A percentile compares a stretch with the other conserved stretches of the same genome.
These are phyloP conservation scores for Dactylellina haptotyla DNA, from an alignment of 2,329 filamentous ascomycete genomes.

Conservation along the genomic window DNA sequence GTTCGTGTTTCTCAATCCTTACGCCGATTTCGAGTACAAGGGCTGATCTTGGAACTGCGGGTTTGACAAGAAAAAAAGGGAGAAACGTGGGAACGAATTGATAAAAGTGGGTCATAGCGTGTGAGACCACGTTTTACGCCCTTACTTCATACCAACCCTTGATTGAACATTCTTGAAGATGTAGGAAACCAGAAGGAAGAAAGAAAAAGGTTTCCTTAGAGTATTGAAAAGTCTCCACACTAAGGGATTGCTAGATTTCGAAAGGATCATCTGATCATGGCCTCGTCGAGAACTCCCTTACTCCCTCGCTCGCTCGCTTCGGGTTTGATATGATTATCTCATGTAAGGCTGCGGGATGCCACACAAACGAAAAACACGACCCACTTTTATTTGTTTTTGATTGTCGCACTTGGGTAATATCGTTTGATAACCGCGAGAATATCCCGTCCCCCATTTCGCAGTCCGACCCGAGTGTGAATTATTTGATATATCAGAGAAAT, in stretches of 20 bases:
- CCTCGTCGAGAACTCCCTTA: slow-evolving; percentile 25
- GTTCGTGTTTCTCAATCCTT: slow-evolving; percentile 46
- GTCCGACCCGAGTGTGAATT: slow-evolving; percentile 39
- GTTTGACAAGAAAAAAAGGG: slow-evolving; percentile 22
- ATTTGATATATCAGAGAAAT: slow-evolving; percentile 10
- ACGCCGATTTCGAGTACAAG: slow-evolving; percentile 21
- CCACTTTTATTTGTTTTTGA: slow-evolving; percentile 39
- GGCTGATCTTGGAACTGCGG: slow-evolving; percentile 43
- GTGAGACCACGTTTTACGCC: slow-evolving; percentile 54
- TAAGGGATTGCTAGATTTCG: slow-evolving; percentile 22
- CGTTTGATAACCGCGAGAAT: slow-evolving; percentile 36
- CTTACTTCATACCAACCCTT: slow-evolving; percentile 33
- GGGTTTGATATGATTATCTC: slow-evolving; percentile 45
- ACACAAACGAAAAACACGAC: slow-evolving; percentile 36
- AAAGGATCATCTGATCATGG: slow-evolving; percentile 44
- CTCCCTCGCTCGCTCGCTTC: slow-evolving; percentile 30
- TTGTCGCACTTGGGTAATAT: slow-evolving; percentile 51
- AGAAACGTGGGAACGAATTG: slow-evolving; percentile 44
- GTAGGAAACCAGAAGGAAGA: neutral
- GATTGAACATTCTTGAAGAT: slow-evolving; percentile 24
- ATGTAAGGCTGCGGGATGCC: slow-evolving; percentile 50
- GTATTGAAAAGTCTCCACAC: slow-evolving; percentile 13
- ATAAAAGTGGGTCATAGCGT: slow-evolving; percentile 50
- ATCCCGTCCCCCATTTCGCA: neutral
- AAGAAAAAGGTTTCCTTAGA: neutral